Percentiles rank a stretch among this genome's conserved stretches.
Evolutionary conservation across 2,329 filamentous ascomycete species (phyloP).

Genomic region (Diaporthe citriasiana): DNA sequence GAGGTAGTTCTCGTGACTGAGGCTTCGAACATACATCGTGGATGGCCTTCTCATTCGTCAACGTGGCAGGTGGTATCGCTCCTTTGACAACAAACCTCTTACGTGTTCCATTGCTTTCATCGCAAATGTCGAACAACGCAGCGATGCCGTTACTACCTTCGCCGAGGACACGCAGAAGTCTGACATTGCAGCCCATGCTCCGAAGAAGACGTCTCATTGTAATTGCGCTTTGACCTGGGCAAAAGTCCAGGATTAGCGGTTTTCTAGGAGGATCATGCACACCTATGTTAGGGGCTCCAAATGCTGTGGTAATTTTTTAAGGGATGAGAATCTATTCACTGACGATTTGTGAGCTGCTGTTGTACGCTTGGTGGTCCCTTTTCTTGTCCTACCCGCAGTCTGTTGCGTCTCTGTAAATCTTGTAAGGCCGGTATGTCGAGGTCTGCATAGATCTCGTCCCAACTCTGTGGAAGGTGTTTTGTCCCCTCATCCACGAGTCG

Average conservation of each 20-base stretch:
- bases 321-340: not conserved
- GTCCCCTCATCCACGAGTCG: not conserved
- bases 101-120: not conserved
- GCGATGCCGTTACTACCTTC: not conserved
- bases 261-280: no score
- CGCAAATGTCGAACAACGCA: not conserved
- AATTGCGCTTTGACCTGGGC: not conserved
- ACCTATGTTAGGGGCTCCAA: no score
- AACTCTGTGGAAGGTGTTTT: not conserved
- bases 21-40: not conserved
- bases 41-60: not conserved
- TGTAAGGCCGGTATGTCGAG: constrained; percentile 7
- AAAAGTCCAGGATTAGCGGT: not conserved
- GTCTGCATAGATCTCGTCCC: constrained; percentile 2
- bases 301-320: no score
- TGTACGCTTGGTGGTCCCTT: not conserved
- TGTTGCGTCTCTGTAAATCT: not conserved
- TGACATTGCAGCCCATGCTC: constrained; percentile 2
- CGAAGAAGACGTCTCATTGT: constrained; percentile 3
- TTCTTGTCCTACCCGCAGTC: constrained; percentile 7
- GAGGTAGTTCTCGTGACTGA: not conserved
- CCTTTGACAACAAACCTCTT: constrained; percentile 7
- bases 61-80: not conserved
- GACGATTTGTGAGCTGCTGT: not conserved
- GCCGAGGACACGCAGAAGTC: constrained; percentile 1